Evolutionary conservation across 148 eudicot genomes (phyloP).

Genomic region (Cornus suecica): DNA sequence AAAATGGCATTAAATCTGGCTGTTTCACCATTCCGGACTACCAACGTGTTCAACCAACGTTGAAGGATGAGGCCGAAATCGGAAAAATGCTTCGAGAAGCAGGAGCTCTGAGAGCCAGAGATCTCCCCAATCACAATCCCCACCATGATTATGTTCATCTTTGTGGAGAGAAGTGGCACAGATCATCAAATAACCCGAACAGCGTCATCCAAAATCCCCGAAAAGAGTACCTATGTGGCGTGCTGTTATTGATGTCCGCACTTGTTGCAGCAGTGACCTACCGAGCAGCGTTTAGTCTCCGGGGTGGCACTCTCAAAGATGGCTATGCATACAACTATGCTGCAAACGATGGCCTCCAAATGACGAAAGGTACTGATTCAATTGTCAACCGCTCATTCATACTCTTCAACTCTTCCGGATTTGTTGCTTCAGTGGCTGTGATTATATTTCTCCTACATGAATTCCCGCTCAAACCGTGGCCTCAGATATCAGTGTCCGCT

Average conservation of each 20-base stretch:
- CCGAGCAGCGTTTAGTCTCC: conserved; percentile 5
- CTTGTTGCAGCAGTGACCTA: neutral
- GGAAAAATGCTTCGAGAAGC: neutral
- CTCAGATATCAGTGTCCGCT: neutral
- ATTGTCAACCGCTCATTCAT: neutral
- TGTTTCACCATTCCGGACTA: neutral
- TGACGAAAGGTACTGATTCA: neutral
- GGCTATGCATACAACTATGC: neutral
- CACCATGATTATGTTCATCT: neutral
- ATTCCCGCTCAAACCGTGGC: conserved; percentile 12
- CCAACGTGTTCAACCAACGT: neutral
- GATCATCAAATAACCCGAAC: neutral
- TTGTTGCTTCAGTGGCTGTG: neutral
- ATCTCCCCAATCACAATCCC: neutral
- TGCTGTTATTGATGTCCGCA: neutral
- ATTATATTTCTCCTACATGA: neutral
- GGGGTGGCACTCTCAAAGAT: conserved; percentile 1
- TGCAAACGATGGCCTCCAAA: neutral
- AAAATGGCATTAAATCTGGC: neutral
- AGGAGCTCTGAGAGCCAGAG: neutral
- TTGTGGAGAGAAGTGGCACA: too few relatives aligned
- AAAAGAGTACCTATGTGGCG: too few relatives aligned
- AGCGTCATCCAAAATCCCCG: neutral
- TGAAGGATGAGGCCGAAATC: neutral
- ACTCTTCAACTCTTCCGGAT: neutral